Conservation (phyloP, 2,329 filamentous ascomycete genomes). For the Venturia pyrina region DNA sequence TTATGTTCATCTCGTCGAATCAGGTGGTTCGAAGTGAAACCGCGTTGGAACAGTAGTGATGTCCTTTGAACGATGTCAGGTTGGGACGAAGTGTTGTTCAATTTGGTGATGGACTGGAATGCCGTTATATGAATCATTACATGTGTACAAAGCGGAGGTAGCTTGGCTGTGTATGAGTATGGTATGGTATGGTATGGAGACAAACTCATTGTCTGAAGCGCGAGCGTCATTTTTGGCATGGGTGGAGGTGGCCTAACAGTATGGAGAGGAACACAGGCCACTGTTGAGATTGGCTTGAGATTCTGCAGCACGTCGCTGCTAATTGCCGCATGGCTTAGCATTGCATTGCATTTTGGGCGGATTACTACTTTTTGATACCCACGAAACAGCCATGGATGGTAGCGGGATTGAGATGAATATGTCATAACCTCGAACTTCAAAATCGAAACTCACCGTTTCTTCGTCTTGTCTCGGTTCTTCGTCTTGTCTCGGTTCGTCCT, state of each 20-base stretch:
- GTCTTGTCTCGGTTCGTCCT: too few relatives aligned
- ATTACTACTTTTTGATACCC: constrained; percentile 1
- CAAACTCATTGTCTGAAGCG: neutral
- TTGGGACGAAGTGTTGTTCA: neutral
- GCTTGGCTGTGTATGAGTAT: neutral
- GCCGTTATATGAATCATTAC: neutral
- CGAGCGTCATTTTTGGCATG: neutral
- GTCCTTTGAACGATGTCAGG: neutral
- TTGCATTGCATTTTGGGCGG: neutral
- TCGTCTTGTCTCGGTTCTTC: too few relatives aligned
- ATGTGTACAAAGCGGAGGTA: neutral
- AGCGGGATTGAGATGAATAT: neutral
- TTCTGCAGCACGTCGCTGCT: neutral
- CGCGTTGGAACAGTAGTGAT: neutral
- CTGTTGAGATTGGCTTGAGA: too few relatives aligned
- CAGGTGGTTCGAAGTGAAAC: neutral
- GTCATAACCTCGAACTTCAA: neutral
- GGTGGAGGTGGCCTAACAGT: neutral
- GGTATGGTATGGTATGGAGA: neutral
- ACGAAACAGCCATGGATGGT: neutral
- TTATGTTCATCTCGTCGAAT: neutral
- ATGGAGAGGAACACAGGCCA: too few relatives aligned
- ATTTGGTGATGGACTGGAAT: neutral
- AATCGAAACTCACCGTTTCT: too few relatives aligned
- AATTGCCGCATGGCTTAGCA: neutral